phyloP scores from a whole-genome alignment of 1,284 basidiomycete genomes.

The Ceratobasidium sp. region DNA sequence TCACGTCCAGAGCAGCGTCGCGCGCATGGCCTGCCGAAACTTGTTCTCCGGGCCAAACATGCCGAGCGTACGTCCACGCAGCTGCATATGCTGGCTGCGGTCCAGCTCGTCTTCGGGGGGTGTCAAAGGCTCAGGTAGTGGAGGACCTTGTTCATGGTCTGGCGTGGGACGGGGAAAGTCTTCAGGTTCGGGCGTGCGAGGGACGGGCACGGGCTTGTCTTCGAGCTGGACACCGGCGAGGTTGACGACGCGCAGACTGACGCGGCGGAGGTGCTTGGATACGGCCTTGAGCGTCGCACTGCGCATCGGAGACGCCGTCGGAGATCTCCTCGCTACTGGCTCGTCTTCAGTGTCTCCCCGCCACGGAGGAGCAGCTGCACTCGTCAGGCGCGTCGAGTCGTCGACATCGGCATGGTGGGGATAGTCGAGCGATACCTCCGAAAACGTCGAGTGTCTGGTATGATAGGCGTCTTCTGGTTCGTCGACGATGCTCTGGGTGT shows the following conservation, averaged over 20 bases:
- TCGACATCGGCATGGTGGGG: conserved; percentile 27
- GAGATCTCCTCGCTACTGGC: conserved; percentile 7
- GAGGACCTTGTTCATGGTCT: conserved; percentile 30
- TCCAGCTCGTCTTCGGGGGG: conserved; percentile 25
- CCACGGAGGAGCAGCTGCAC: conserved; percentile 31
- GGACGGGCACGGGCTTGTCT: conserved; percentile 51
- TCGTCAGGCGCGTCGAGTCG: conserved; percentile 37
- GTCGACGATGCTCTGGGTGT: conserved; percentile 30
- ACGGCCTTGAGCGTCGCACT: conserved; percentile 50
- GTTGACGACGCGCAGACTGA: conserved; percentile 84
- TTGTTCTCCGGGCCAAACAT: conserved; percentile 73
- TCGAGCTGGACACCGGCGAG: conserved; percentile 64
- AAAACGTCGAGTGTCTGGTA: conserved; percentile 16
- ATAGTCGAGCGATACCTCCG: conserved; percentile 35
- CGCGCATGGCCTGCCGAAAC: conserved; percentile 67
- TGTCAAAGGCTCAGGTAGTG: conserved; percentile 14
- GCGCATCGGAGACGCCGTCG: conserved; percentile 25
- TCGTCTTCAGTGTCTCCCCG: conserved; percentile 24
- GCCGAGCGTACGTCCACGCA: conserved; percentile 83
- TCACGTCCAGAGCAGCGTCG: conserved; percentile 73
- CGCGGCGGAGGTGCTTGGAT: conserved; percentile 66
- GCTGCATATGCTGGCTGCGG: conserved; percentile 47
- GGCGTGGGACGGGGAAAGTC: conserved; percentile 41
- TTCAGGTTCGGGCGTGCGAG: conserved; percentile 37
- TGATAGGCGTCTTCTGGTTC: conserved; percentile 19